A percentile compares a stretch with the other conserved stretches of the same genome.
Conservation (phyloP, 305 asterid species). For the Fraxinus floribunda region DNA sequence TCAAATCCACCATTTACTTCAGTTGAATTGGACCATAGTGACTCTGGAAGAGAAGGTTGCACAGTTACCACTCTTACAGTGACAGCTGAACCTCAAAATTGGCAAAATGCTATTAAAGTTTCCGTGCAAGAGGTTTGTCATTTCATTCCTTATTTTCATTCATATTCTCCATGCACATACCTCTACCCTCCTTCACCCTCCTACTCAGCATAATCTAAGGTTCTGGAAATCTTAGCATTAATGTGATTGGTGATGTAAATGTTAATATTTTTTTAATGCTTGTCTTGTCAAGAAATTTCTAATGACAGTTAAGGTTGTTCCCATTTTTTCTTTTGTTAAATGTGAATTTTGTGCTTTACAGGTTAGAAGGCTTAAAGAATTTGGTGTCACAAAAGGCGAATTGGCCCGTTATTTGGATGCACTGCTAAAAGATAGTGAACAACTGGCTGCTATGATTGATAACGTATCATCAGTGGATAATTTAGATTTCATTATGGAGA, state of each 20-base stretch:
- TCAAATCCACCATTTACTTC: conserved; percentile 99
- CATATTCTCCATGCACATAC: background rate
- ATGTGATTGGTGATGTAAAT: background rate
- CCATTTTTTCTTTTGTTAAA: conserved; percentile 20
- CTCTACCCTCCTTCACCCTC: conserved; percentile 1
- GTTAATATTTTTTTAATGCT: background rate
- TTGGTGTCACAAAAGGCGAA: conserved; percentile 99
- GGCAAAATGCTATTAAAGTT: conserved; percentile 91
- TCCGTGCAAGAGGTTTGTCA: conserved; percentile 97
- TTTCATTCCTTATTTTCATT: conserved; percentile 18
- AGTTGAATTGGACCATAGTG: conserved; percentile 98
- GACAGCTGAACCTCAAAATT: conserved; percentile 93
- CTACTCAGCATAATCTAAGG: background rate
- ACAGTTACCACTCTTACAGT: conserved; percentile 97
- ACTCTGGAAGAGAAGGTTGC: conserved; percentile 99
- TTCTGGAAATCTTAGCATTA: background rate
- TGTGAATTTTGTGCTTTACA: conserved; percentile 29
- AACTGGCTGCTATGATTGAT: conserved; percentile 97
- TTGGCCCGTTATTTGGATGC: conserved; percentile 94
- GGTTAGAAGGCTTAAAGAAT: conserved; percentile 99
- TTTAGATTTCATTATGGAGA: conserved; percentile 95
- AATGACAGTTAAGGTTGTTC: conserved; percentile 1
- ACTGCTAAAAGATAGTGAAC: conserved; percentile 93
- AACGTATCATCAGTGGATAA: conserved; percentile 96
- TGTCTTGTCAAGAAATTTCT: background rate